Conservation (phyloP, 371 early-diverging fungal genomes). For the Paramicrosporidium saccamoebae region DNA sequence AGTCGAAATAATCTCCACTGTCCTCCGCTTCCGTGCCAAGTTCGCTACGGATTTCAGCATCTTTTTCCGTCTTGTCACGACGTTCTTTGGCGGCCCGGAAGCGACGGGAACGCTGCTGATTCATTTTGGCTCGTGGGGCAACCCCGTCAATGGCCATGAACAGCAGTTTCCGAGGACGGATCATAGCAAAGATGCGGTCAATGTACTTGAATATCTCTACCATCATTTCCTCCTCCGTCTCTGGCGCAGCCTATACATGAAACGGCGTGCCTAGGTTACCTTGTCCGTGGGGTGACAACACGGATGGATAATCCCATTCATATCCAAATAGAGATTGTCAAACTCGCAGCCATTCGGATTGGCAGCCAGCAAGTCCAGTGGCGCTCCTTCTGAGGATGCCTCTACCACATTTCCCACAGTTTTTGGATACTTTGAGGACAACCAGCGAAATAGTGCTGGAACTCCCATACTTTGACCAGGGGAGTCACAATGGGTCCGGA, state of each 20-base stretch:
- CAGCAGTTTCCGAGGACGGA: constrained; percentile 71
- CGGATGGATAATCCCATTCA: constrained; percentile 98
- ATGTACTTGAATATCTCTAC: constrained; percentile 73
- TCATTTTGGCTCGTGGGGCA: constrained; percentile 97
- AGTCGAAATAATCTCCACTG: constrained; percentile 51
- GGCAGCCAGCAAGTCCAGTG: constrained; percentile 52
- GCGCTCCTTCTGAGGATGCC: constrained; percentile 23
- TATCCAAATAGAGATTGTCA: constrained; percentile 93
- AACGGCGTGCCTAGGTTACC: constrained; percentile 8
- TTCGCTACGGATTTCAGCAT: constrained; percentile 26
- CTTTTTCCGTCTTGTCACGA: constrained; percentile 24
- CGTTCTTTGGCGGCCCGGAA: constrained; percentile 77
- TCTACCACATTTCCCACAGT: constrained; percentile 38
- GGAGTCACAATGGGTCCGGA: no score
- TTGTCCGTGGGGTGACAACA: constrained; percentile 83
- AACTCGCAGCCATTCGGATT: constrained; percentile 75
- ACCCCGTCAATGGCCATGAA: constrained; percentile 95
- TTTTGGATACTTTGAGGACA: constrained; percentile 76
- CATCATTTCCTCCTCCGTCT: constrained; percentile 82
- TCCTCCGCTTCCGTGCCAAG: constrained; percentile 4
- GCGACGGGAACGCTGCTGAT: constrained; percentile 91
- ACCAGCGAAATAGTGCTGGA: constrained; percentile 61
- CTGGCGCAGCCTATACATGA: constrained; percentile 29
- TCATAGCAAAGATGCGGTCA: constrained; percentile 65
- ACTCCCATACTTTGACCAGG: constrained; percentile 50